These are phyloP conservation scores for Globisporangium camurandrum DNA, from an alignment of 352 stramenopile genomes.

Conservation along the genomic window DNA sequence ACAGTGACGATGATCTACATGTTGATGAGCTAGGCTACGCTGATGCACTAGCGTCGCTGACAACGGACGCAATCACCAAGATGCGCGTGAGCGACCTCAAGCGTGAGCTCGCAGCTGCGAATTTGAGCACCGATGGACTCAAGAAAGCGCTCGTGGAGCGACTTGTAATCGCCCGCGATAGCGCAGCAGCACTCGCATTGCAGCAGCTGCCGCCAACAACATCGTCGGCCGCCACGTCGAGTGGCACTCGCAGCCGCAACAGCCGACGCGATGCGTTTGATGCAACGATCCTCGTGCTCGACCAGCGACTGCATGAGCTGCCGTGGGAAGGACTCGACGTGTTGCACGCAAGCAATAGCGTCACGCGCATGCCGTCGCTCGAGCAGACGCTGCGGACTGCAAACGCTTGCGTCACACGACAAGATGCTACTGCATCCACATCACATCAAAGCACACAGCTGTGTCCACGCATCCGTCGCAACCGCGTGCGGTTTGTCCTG, in stretches of 20 bases:
- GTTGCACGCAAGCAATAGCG: slow-evolving; percentile 22
- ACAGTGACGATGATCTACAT: too few species aligned
- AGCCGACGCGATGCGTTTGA: too few species aligned
- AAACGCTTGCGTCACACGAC: not conserved
- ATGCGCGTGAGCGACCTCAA: slow-evolving; percentile 44
- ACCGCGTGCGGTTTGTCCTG: slow-evolving; percentile 49
- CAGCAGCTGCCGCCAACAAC: slow-evolving; percentile 5
- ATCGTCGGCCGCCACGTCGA: too few species aligned
- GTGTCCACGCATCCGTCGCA: slow-evolving; percentile 15
- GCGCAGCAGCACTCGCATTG: slow-evolving; percentile 2
- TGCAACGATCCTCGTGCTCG: slow-evolving; percentile 58
- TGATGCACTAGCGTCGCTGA: slow-evolving; percentile 14
- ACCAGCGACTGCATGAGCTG: slow-evolving; percentile 59
- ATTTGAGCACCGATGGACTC: slow-evolving; percentile 27
- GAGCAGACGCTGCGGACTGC: slow-evolving; percentile 42
- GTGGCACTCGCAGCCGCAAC: not conserved
- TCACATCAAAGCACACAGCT: not conserved
- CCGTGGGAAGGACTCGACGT: slow-evolving; percentile 77
- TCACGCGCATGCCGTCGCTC: slow-evolving; percentile 74
- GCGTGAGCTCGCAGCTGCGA: slow-evolving; percentile 19
- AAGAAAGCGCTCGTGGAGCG: slow-evolving; percentile 49
- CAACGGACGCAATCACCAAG: slow-evolving; percentile 20
- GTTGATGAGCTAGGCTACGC: too few species aligned
- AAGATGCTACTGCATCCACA: not conserved
- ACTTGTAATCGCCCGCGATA: slow-evolving; percentile 25